Evolutionary conservation across 164 flowering plant genomes (phyloP), one percentile per base, ranked within the genome.

Genomic region (Magnolia sinica): DNA sequence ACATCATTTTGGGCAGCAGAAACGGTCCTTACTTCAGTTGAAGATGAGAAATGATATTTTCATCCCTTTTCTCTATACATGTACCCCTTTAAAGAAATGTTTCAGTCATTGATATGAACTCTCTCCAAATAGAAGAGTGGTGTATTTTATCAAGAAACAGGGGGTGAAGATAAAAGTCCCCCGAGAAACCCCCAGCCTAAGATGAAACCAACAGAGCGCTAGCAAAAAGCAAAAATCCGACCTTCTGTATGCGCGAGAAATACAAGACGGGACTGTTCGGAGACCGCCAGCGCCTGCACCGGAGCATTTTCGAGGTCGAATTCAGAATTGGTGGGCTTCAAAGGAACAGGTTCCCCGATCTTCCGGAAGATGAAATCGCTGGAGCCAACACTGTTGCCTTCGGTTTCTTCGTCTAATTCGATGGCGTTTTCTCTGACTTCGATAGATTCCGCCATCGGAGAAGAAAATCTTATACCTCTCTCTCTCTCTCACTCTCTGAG

Each of bases 231-330:
- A 31, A n/a, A 64, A 1, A 61, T 18, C 74, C 49, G 2, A 92
- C 95, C 98, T 58, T 81, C 77, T 3, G 88, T 59, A 74, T 90
- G 95, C 16, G 95, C 94, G 5, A 89, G 87, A 67, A 93, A 92
- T 23, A 91, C 45, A 79, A 91, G 85, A 19, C 82, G 67, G 52
- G 61, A 81, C 22, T 73, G 84, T 31, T 92, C 87, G 51, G 97
- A 88, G 78, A 93, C 81, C 2, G 89, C 93, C 29, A 95, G 77
- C 1, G 95, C 89, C 75, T 80, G 87, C 4, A 86, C 74, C 0
- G 98, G 97, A 73, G 80, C 88, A 76, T 20, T 78, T 64, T 85
- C 70, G 31, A 70, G 76, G 64, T 89, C 90, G 81, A 84, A 89
- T 5, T 13, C 23, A 65, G 77, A 77, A 22, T 83, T 80, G 1